phyloP scores from a whole-genome alignment of 768 basidiomycete species.

The Boletellus ananas region DNA sequence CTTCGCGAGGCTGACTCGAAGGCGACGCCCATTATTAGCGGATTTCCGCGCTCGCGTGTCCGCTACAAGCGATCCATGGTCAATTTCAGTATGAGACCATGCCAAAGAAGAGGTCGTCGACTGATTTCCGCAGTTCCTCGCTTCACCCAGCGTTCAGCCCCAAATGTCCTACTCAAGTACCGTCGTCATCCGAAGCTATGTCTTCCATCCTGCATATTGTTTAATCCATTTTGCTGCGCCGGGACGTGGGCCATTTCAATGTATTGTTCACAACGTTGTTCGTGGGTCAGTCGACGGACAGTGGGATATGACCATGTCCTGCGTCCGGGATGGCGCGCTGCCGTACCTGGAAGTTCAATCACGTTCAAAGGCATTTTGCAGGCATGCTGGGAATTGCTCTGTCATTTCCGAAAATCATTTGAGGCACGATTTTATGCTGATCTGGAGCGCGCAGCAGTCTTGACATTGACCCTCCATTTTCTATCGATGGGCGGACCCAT shows the following conservation, averaged over 20 bases:
- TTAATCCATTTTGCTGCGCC: too few species aligned
- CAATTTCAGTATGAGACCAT: slow-evolving; percentile 1
- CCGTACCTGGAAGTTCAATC: slow-evolving; percentile 10
- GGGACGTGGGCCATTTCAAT: too few species aligned
- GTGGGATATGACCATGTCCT: slow-evolving; percentile 15
- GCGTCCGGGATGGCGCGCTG: slow-evolving; percentile 10
- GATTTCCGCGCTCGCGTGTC: slow-evolving; percentile 1
- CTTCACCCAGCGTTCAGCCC: neutral
- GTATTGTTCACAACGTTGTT: too few species aligned
- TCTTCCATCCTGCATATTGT: too few species aligned
- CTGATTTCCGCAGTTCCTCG: neutral
- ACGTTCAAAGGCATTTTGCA: slow-evolving; percentile 14
- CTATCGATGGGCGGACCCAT: slow-evolving; percentile 12
- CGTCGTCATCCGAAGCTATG: too few species aligned
- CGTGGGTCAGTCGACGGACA: slow-evolving; percentile 12
- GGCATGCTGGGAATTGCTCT: too few species aligned
- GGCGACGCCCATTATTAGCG: neutral
- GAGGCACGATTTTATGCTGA: slow-evolving; percentile 12
- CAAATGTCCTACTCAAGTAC: slow-evolving; percentile 3
- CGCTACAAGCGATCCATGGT: slow-evolving; percentile 1
- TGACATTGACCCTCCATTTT: slow-evolving; percentile 13
- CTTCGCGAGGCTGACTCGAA: neutral
- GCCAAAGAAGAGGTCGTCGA: slow-evolving; percentile 3
- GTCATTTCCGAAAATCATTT: neutral
- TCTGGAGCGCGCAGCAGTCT: slow-evolving; percentile 18